Evolutionary conservation across 805 yeast species (phyloP).

Genomic region (Candida hungchunana): DNA sequence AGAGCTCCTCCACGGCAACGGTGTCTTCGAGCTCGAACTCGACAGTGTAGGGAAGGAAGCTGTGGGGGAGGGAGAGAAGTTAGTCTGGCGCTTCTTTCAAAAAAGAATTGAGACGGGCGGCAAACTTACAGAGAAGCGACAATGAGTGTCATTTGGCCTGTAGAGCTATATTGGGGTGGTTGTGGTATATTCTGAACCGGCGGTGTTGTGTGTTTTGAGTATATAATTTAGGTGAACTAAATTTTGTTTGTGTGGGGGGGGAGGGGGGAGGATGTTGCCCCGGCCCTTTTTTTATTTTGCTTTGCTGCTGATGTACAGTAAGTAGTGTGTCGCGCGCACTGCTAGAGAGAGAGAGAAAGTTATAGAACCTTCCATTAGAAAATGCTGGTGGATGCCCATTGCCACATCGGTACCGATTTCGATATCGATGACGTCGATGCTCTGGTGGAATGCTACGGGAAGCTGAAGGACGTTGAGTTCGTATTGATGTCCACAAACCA

Average conservation of each 20-base stretch:
- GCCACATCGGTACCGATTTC: conserved; percentile 28
- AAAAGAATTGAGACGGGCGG: conserved; percentile 3
- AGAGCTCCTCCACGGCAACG: conserved; percentile 31
- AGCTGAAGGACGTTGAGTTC: conserved; percentile 9
- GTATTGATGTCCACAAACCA: conserved; percentile 47
- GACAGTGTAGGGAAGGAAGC: conserved; percentile 74
- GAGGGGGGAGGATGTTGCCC: too few relatives aligned
- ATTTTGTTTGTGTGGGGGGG: too few relatives aligned
- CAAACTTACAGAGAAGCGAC: conserved; percentile 60
- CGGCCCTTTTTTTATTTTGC: too few relatives aligned
- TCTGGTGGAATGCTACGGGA: conserved; percentile 3
- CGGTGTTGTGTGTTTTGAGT: background rate
- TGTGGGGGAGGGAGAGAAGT: too few relatives aligned
- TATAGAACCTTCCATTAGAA: background rate
- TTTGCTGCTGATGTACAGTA: too few relatives aligned
- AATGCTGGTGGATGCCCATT: conserved; percentile 32
- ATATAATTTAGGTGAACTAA: too few relatives aligned
- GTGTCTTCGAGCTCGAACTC: conserved; percentile 40
- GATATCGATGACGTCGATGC: conserved; percentile 4
- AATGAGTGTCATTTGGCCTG: conserved; percentile 64
- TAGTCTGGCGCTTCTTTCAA: too few relatives aligned
- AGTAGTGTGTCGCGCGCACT: too few relatives aligned
- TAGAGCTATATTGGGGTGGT: too few relatives aligned
- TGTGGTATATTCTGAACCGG: background rate
- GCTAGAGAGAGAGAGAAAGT: too few relatives aligned